Evolutionary conservation across 805 yeast genomes (phyloP).

Genomic region (Barnettozyma wickerhamii): DNA sequence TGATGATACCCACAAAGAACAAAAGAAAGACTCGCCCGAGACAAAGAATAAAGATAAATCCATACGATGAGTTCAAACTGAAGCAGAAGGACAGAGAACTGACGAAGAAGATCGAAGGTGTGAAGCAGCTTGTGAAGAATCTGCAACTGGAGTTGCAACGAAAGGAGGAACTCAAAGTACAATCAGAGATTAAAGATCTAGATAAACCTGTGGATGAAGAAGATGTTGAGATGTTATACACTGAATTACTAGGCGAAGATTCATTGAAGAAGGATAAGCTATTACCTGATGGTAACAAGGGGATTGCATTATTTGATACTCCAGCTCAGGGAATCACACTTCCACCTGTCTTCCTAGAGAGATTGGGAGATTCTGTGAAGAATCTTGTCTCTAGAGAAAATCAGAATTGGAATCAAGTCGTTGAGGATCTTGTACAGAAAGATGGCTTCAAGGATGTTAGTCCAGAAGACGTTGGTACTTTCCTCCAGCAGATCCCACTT

Average conservation of each 20-base stretch:
- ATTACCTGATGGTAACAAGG: neutral
- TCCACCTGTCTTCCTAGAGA: slow-evolving; percentile 32
- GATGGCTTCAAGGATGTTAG: slow-evolving; percentile 35
- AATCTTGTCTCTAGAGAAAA: slow-evolving; percentile 35
- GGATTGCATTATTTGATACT: slow-evolving; percentile 17
- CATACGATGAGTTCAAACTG: slow-evolving; percentile 1
- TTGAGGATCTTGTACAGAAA: slow-evolving; percentile 17
- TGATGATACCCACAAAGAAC: slow-evolving; percentile 4
- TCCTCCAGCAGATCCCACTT: slow-evolving; percentile 36
- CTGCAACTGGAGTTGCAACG: slow-evolving; percentile 15
- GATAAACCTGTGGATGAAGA: slow-evolving; percentile 17
- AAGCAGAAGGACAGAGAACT: slow-evolving; percentile 5
- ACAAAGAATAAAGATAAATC: slow-evolving; percentile 2
- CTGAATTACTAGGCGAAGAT: slow-evolving; percentile 10
- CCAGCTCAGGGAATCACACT: slow-evolving; percentile 26
- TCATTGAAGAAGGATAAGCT: neutral
- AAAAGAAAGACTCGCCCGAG: neutral
- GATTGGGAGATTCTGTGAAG: slow-evolving; percentile 38
- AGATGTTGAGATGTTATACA: slow-evolving; percentile 19
- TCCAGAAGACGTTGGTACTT: slow-evolving; percentile 27
- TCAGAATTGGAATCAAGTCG: slow-evolving; percentile 41
- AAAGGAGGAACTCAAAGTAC: slow-evolving; percentile 13
- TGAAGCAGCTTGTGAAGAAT: slow-evolving; percentile 14
- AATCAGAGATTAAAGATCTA: slow-evolving; percentile 11
- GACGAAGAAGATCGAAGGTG: slow-evolving; percentile 17